Conservation (phyloP, 1,284 basidiomycete species). For the Pascua guehoae region DNA sequence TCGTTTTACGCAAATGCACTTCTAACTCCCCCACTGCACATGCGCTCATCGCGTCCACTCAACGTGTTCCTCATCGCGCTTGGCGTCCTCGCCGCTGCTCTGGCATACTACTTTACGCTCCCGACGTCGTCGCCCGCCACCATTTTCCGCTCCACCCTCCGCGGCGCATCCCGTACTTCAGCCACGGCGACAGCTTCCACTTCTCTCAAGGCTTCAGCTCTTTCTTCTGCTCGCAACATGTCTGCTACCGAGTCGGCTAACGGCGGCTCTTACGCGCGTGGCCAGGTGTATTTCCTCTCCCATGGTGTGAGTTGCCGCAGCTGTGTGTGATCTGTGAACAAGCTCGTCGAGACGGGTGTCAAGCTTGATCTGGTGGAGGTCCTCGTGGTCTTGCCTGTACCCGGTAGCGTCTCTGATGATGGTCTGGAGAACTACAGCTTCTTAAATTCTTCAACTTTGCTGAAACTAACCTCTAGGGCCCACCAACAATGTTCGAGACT, state of each 20-base stretch:
- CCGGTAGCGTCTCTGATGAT: neutral
- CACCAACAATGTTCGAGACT: conserved; percentile 50
- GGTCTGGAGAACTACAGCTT: neutral
- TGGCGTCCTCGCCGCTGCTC: conserved; percentile 8
- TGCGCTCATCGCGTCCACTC: neutral
- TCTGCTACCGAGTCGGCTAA: neutral
- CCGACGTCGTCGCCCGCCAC: neutral
- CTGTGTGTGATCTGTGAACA: too few relatives aligned
- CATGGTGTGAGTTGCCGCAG: conserved; percentile 33
- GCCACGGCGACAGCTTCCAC: neutral
- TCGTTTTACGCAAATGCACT: neutral
- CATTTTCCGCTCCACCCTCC: neutral
- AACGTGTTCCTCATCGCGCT: conserved; percentile 1
- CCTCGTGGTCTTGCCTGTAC: too few relatives aligned
- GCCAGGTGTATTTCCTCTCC: conserved; percentile 45
- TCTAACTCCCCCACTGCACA: neutral
- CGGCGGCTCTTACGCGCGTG: conserved; percentile 6
- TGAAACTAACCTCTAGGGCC: conserved; percentile 33
- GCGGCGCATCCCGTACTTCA: neutral
- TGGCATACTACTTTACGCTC: neutral
- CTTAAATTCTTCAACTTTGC: neutral
- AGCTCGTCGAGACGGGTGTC: too few relatives aligned
- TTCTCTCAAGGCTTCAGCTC: neutral
- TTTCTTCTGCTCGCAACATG: conserved; percentile 1
- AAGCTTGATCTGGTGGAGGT: too few relatives aligned